Percentiles rank a stretch among this genome's conserved stretches.
Conservation (phyloP, 345 rosid species). For the Eucalyptus shirleyi region DNA sequence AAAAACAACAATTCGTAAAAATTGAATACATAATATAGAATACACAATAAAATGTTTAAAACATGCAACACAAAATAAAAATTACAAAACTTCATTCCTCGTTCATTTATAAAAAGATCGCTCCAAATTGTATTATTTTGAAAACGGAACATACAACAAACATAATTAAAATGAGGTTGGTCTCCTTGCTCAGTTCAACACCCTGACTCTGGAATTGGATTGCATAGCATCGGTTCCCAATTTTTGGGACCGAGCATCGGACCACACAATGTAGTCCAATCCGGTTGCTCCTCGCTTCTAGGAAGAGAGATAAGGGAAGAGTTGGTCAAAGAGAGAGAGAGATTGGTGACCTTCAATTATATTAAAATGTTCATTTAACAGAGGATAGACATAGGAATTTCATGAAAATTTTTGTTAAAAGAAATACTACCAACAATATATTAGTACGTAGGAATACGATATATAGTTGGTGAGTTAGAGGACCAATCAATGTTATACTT, state of each 20-base stretch:
- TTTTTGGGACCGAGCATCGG: not conserved
- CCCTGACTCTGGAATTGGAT: not conserved
- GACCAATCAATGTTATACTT: not conserved
- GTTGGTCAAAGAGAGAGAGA: not conserved
- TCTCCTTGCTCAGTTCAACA: not conserved
- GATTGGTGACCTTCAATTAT: not conserved
- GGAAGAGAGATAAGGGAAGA: not conserved
- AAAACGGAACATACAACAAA: not conserved
- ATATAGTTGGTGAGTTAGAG: not conserved
- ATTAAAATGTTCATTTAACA: not conserved
- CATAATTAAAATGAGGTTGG: not conserved
- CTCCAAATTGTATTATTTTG: not conserved
- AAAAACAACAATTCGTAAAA: not conserved
- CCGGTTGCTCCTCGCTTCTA: not conserved
- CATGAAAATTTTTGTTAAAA: not conserved
- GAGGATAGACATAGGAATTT: not conserved
- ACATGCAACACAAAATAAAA: not conserved
- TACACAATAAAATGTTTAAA: not conserved
- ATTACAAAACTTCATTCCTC: not conserved
- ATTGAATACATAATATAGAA: not conserved
- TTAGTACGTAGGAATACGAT: not conserved
- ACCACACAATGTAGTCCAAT: not conserved
- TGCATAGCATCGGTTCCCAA: not conserved
- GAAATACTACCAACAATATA: not conserved
- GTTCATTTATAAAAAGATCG: not conserved